Evolutionary conservation across 2,329 filamentous ascomycete genomes (phyloP).

Genomic region (Colletotrichum sp.): DNA sequence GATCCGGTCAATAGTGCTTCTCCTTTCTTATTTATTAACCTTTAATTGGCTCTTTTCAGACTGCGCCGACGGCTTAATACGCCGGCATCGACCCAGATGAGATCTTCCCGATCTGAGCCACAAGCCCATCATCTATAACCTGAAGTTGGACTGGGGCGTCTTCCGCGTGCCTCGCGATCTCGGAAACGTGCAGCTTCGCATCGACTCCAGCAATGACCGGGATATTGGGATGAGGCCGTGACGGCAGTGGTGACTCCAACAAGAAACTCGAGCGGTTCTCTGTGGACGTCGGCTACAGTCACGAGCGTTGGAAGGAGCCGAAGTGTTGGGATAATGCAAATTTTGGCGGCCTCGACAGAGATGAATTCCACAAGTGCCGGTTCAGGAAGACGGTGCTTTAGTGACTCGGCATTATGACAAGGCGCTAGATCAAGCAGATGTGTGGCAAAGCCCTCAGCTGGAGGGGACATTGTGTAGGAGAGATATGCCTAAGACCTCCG

Average conservation of each 20-base stretch:
- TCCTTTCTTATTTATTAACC: accelerated
- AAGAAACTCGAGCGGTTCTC: neutral
- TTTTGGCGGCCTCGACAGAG: accelerated
- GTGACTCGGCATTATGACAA: neutral
- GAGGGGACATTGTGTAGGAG: neutral
- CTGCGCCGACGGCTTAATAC: neutral
- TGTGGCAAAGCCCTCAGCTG: neutral
- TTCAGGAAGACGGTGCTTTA: neutral
- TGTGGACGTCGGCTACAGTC: neutral
- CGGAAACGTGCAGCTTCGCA: neutral
- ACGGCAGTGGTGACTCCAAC: neutral
- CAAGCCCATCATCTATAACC: neutral
- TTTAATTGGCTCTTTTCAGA: accelerated
- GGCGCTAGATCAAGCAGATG: neutral
- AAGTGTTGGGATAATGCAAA: accelerated
- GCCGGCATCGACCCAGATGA: neutral
- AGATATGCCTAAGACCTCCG: accelerated
- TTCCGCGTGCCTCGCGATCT: neutral
- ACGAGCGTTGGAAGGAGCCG: neutral
- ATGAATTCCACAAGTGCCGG: accelerated
- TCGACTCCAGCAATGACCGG: too few relatives aligned
- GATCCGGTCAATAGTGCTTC: neutral
- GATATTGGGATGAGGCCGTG: neutral
- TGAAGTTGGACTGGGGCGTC: accelerated
- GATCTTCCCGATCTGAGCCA: neutral